phyloP scores from a whole-genome alignment of 805 yeast genomes.

The Peterozyma toletana region DNA sequence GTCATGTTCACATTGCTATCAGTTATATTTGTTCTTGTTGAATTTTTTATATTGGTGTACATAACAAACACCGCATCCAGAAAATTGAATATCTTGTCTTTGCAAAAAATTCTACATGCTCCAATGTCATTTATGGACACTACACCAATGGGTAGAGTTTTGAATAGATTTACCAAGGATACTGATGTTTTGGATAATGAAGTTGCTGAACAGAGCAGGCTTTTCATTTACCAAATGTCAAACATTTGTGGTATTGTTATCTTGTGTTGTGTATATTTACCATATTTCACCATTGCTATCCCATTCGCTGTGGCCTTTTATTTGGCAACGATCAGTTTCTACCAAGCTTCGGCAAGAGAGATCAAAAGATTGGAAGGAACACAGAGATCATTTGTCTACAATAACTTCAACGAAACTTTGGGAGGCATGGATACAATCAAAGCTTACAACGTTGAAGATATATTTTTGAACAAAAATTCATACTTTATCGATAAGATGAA shows the following conservation, averaged over 20 bases:
- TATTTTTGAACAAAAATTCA: constrained; percentile 37
- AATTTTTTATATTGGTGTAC: constrained; percentile 39
- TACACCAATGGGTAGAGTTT: constrained; percentile 79
- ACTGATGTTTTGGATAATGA: constrained; percentile 80
- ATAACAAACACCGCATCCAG: constrained; percentile 46
- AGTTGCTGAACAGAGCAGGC: constrained; percentile 58
- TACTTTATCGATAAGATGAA: constrained; percentile 30
- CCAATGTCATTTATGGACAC: constrained; percentile 82
- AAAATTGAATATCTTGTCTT: constrained; percentile 52
- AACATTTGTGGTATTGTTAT: constrained; percentile 56
- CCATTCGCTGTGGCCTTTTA: constrained; percentile 40
- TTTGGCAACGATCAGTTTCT: constrained; percentile 17
- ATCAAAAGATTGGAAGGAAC: constrained; percentile 44
- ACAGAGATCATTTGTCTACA: constrained; percentile 43
- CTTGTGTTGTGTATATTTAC: constrained; percentile 60
- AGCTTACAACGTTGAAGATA: constrained; percentile 27
- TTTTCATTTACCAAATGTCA: constrained; percentile 45
- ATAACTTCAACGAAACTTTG: constrained; percentile 41
- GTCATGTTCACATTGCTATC: constrained; percentile 50
- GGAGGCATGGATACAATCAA: constrained; percentile 42
- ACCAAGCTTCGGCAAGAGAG: constrained; percentile 43
- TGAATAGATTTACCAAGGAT: constrained; percentile 83
- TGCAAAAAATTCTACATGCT: constrained; percentile 53
- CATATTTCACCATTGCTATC: constrained; percentile 64
- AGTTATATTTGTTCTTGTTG: constrained; percentile 31